A percentile compares a stretch with the other conserved stretches of the same genome.
Evolutionary conservation across 495 filamentous ascomycete genomes (phyloP).

Genomic region (Neurospora pannonica): DNA sequence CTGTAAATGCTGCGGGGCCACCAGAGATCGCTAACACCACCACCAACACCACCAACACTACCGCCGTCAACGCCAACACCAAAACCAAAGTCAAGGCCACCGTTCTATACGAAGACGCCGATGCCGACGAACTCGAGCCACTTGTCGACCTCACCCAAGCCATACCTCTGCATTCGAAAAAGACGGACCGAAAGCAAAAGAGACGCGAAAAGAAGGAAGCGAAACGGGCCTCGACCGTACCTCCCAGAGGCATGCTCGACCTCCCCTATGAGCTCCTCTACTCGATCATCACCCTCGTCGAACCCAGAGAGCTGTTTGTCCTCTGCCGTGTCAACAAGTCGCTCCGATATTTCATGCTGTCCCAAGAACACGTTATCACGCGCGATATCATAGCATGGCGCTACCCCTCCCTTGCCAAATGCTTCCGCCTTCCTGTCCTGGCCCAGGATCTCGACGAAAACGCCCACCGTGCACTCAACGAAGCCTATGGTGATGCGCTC

Average conservation of each 20-base stretch:
- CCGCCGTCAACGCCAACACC: not conserved
- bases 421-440: conserved; percentile 38
- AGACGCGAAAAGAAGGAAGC: conserved; percentile 28
- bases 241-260: conserved; percentile 21
- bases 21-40: not conserved
- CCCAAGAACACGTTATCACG: conserved; percentile 30
- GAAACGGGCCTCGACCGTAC: conserved; percentile 4
- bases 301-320: conserved; percentile 39
- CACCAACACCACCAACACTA: not conserved
- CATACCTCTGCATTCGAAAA: conserved; percentile 38
- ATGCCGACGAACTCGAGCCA: not conserved
- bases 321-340: conserved; percentile 25
- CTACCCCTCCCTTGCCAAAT: conserved; percentile 37
- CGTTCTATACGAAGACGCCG: not conserved
- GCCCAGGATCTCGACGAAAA: conserved; percentile 29
- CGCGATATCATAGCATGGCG: conserved; percentile 28
- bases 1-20: not conserved
- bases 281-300: conserved; percentile 32
- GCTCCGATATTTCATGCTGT: conserved; percentile 30
- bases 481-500: not conserved
- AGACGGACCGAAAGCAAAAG: conserved; percentile 36
- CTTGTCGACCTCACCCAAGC: conserved; percentile 15
- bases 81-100: not conserved
- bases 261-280: conserved; percentile 42
- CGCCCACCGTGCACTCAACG: conserved; percentile 21